A percentile compares a stretch with the other conserved stretches of the same genome.
phyloP scores from a whole-genome alignment of 2,329 filamentous ascomycete species.

The Alternaria incomplexa region DNA sequence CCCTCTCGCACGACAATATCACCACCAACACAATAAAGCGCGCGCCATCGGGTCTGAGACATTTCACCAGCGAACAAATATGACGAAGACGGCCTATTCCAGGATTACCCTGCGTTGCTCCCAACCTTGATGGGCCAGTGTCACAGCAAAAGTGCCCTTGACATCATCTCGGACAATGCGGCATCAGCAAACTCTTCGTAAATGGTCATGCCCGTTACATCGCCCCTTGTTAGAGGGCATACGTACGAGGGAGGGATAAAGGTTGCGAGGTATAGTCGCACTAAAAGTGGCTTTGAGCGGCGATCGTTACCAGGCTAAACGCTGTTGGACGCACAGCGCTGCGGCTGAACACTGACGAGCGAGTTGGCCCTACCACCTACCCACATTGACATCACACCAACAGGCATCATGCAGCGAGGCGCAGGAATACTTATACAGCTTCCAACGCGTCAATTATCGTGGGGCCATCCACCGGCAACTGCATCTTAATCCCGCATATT shows the following conservation, averaged over 20 bases:
- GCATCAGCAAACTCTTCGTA: neutral
- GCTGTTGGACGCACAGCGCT: slow-evolving; percentile 11
- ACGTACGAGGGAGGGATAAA: neutral
- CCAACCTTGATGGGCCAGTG: neutral
- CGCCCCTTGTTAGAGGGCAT: neutral
- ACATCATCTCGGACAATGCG: slow-evolving; percentile 9
- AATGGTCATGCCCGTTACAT: slow-evolving; percentile 6
- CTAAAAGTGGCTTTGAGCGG: slow-evolving; percentile 2
- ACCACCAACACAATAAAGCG: neutral
- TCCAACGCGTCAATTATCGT: neutral
- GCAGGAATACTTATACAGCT: slow-evolving; percentile 3
- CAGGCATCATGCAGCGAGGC: neutral
- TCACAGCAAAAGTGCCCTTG: slow-evolving; percentile 2
- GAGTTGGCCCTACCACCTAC: slow-evolving; percentile 5
- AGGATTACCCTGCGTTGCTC: neutral
- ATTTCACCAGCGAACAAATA: neutral
- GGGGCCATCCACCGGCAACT: neutral
- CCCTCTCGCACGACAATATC: neutral
- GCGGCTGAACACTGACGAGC: slow-evolving; percentile 18
- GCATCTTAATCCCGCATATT: neutral
- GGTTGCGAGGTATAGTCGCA: slow-evolving; percentile 3
- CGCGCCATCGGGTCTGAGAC: neutral
- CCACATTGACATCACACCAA: slow-evolving; percentile 6
- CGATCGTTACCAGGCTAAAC: slow-evolving; percentile 2
- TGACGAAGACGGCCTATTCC: neutral